Evolutionary conservation across 768 basidiomycete species (phyloP), one percentile per base, ranked within the genome.

Genomic region (Tylopilus balloui): DNA sequence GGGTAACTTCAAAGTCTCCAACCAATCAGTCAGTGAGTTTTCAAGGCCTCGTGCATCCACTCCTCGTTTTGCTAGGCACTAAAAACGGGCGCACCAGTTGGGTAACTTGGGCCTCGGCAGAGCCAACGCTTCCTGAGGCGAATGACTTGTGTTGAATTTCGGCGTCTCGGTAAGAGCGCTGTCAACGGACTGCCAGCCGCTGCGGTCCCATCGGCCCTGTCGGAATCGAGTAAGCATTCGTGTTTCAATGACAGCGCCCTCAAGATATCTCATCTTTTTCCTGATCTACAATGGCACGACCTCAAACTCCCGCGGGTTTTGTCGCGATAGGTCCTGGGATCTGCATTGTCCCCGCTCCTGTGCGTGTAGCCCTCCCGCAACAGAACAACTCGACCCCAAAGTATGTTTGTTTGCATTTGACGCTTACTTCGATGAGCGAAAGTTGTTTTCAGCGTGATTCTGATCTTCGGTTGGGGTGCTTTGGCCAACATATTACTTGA

Each of bases 381-480:
- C 37, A 24, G 9, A 14, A 53, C 35, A 53, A 49, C 19, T 36
- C 55, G 23, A 34, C 40, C 2, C 64, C 64, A 48, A 55, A 49
- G 65, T 65, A 47, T 20, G 65, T 51, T 25, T 32, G 10, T 32
- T 29, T 14, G 1, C 3, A 17, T 35, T n/a, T 8, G 7, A 11
- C 11, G 7, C 19, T 15, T 17, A 11, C 9, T 20, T 17, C 11
- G 6, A 12, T 20, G 1, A 4, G 35, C n/a, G 17, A 63, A 27
- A 7, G 0, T 10, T 40, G 29, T 34, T 17, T 20, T 7, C 37
- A 65, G 64, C 9, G 53, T 67, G 11, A 63, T 65, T 41, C 58
- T 65, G 14, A 55, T 65, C 12, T 65, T 65, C n/a, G 65, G 64
- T 23, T 65, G 65, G 64, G 60, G 64, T 65, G 34, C 24, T 63